Evolutionary conservation across 2,329 filamentous ascomycete species (phyloP), one percentile per base, ranked within the genome.

Genomic region (Colletotrichum plurivorum): DNA sequence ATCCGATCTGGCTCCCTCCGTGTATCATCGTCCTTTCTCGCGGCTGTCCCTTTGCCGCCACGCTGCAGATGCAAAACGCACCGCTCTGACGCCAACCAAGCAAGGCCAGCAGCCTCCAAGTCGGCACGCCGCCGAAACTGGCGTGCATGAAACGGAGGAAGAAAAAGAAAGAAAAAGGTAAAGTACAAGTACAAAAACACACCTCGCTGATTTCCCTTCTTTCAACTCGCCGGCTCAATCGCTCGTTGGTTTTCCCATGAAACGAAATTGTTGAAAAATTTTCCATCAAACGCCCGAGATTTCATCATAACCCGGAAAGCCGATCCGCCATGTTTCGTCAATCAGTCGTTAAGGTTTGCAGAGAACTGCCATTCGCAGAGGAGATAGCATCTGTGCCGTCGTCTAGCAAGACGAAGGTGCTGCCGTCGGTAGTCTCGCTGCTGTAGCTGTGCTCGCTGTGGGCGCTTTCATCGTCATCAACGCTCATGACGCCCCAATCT

Each of bases 161-260:
- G 18, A 51, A 43, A 36, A 54, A 36, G 31, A 36, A 36, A 36
- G 31, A 36, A 68, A 69, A 54, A 18, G 27, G 59, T 45, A 55
- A 46, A 36, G 43, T 69, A 61, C 43, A 60, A 55, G 48, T 68
- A 65, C 65, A 65, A 66, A 69, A 61, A 18, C 13, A 27, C 10
- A 31, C 22, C 39, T n/a, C 43, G 20, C 25, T 22, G 20, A 9
- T 48, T n/a, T 59, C n/a, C 25, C 54, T 49, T 55, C 55, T 54
- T 39, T 20, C 25, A 8, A 31, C 31, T 12, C n/a, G 8, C 25
- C 41, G 16, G 22, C 22, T 48, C 61, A 36, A 59, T 51, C n/a
- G 61, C 27, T 25, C 48, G 22, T 27, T 54, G 52, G 43, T 43
- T 25, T 20, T 49, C 51, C 31, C 22, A 46, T 36, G 10, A 46